Percentiles rank a stretch among this genome's conserved stretches.
Evolutionary conservation across 1,284 basidiomycete species (phyloP).

Genomic region (Cryptococcus wingfieldii): DNA sequence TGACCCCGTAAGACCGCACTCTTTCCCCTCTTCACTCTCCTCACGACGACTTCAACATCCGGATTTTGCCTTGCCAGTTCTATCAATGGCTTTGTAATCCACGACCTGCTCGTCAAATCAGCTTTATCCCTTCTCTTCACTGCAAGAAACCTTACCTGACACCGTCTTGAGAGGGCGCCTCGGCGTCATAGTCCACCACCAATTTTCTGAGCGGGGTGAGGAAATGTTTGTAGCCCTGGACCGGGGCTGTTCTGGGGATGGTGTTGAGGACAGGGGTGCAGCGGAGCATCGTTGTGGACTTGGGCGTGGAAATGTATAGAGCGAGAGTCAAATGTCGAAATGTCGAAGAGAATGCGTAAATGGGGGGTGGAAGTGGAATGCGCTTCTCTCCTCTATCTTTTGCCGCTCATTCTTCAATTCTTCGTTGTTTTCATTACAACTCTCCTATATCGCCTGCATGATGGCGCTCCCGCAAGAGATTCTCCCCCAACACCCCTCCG

Average conservation of each 20-base stretch:
- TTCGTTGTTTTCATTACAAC: too few species aligned
- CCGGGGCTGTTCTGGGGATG: conserved; percentile 27
- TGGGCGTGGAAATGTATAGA: neutral
- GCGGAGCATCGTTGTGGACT: conserved; percentile 19
- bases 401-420: neutral
- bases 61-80: conserved; percentile 46
- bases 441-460: neutral
- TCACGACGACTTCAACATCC: conserved; percentile 49
- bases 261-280: conserved; percentile 11
- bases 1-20: conserved; percentile 49
- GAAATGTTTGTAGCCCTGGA: conserved; percentile 46
- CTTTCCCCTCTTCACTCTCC: conserved; percentile 41
- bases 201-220: conserved; percentile 43
- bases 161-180: conserved; percentile 38
- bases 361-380: neutral
- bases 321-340: neutral
- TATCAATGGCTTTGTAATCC: conserved; percentile 28
- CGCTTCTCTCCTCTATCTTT: neutral
- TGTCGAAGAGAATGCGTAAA: neutral
- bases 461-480: conserved; percentile 34
- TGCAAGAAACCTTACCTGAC: conserved; percentile 30
- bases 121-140: neutral
- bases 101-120: conserved; percentile 16
- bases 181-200: conserved; percentile 44
- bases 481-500: conserved; percentile 27